Conservation (phyloP, 176 grass and related monocot genomes). For the Juncus effusus region DNA sequence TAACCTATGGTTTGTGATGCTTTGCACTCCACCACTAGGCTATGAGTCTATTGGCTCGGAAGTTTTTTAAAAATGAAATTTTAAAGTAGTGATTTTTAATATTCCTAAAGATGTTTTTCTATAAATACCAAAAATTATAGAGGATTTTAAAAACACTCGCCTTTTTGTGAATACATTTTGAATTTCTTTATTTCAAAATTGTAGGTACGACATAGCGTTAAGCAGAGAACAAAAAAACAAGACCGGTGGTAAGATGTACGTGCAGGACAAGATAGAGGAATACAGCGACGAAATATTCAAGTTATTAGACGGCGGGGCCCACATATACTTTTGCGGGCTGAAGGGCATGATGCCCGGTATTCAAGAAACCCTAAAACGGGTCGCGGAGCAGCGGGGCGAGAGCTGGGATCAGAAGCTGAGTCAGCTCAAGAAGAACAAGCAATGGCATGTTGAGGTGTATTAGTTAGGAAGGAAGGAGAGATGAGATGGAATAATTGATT, state of each 20-base stretch:
- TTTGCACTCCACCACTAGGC: no score
- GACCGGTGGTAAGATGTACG: conserved; percentile 81
- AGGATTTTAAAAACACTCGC: no score
- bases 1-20: no score
- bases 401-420: conserved; percentile 83
- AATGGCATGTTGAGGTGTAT: conserved; percentile 92
- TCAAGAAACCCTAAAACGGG: conserved; percentile 79
- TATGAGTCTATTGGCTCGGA: no score
- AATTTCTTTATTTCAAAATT: neutral
- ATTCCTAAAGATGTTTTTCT: no score
- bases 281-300: conserved; percentile 88
- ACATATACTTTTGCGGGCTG: conserved; percentile 90
- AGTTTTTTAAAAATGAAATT: no score
- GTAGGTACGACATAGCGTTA: conserved; percentile 82
- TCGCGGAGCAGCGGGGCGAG: conserved; percentile 80
- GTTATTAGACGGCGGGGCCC: conserved; percentile 64
- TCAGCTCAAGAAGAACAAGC: conserved; percentile 89
- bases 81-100: no score
- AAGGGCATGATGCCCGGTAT: conserved; percentile 99
- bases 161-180: no score
- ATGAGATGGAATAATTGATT: neutral
- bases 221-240: conserved; percentile 82
- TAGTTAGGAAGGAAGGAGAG: conserved; percentile 17
- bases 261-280: conserved; percentile 95
- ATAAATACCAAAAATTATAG: no score